These are phyloP conservation scores for Volvox africanus DNA, from an alignment of 139 green algal genomes.

Conservation along the genomic window DNA sequence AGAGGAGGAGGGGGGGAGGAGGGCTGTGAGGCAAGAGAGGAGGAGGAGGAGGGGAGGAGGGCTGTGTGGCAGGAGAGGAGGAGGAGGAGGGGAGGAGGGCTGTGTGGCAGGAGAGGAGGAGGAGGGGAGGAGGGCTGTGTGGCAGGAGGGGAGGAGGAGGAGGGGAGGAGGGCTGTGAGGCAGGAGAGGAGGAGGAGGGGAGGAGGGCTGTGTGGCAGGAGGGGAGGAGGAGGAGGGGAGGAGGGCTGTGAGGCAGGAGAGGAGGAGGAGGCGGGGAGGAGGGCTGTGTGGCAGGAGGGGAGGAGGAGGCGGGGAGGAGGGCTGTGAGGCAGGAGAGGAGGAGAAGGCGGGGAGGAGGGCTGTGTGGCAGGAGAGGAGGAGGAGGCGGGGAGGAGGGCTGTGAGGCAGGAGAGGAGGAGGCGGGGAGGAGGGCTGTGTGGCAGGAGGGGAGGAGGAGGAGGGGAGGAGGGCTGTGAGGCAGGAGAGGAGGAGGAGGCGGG, in stretches of 20 bases:
- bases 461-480: background rate
- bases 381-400: background rate
- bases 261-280: background rate
- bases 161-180: background rate
- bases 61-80: too few species aligned
- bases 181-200: too few species aligned
- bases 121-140: too few species aligned
- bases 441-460: background rate
- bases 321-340: too few species aligned
- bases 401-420: too few species aligned
- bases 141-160: background rate
- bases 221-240: background rate
- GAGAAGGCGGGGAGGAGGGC: background rate
- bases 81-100: background rate
- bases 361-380: too few species aligned
- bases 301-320: background rate
- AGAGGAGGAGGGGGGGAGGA: background rate
- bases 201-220: too few species aligned
- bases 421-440: background rate
- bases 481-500: too few species aligned
- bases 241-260: background rate
- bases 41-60: too few species aligned
- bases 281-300: too few species aligned
- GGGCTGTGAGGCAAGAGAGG: too few species aligned
- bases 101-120: too few species aligned